Evolutionary conservation across 129 eudicot species (phyloP).

Genomic region (Chrysanthemum makinoi): DNA sequence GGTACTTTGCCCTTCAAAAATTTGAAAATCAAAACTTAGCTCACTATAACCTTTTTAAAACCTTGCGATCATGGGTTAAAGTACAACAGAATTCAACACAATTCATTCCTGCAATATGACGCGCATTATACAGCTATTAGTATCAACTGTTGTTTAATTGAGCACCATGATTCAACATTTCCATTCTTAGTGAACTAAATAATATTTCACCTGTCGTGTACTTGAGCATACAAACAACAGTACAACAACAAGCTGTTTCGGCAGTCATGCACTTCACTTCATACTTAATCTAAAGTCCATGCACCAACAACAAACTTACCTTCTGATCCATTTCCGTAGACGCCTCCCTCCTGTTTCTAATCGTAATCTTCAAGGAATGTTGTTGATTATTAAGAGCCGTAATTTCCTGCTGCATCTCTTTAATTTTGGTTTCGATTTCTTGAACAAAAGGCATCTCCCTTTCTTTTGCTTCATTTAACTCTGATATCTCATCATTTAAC

Average conservation of each 20-base stretch:
- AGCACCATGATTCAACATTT: conserved; percentile 6
- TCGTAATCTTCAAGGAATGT: conserved; percentile 47
- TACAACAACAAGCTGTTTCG: not conserved
- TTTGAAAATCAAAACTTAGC: not conserved
- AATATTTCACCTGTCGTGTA: not conserved
- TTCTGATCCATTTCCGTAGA: conserved; percentile 70
- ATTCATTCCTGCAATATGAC: not conserved
- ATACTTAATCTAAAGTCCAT: not conserved
- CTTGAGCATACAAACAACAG: conserved; percentile 6
- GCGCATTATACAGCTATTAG: not conserved
- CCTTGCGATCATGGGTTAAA: not conserved
- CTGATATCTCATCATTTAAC: conserved; percentile 63
- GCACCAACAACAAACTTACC: conserved; percentile 37
- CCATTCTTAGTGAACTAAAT: conserved; percentile 2
- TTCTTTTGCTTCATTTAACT: conserved; percentile 58
- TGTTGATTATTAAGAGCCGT: conserved; percentile 71
- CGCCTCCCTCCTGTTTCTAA: conserved; percentile 59
- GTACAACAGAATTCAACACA: not conserved
- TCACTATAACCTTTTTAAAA: conserved; percentile 1
- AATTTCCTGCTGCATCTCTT: conserved; percentile 61
- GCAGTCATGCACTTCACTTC: not conserved
- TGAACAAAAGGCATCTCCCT: conserved; percentile 69
- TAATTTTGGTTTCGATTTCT: conserved; percentile 61
- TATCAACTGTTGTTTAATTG: not conserved
- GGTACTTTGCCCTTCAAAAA: not conserved